Percentiles rank a stretch among this genome's conserved stretches.
Evolutionary conservation across 305 asterid species (phyloP).

Genomic region (Plantago lanceolata): DNA sequence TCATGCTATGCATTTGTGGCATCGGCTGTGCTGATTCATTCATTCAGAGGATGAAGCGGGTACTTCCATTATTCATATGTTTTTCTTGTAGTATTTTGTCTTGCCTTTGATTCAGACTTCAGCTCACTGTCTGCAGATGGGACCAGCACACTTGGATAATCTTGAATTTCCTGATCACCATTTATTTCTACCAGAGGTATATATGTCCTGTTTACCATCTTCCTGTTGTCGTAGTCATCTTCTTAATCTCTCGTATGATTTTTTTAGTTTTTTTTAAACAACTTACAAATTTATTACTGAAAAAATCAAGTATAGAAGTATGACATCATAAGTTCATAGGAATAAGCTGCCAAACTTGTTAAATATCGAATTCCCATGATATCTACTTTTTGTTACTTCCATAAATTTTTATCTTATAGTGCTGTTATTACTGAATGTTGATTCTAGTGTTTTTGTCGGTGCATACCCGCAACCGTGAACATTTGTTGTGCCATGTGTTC

Average conservation of each 20-base stretch:
- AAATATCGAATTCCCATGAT: no score
- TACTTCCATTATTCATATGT: conserved; percentile 14
- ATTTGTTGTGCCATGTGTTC: no score
- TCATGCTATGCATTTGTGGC: conserved; percentile 71
- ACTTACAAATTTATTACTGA: not conserved
- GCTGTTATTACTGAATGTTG: no score
- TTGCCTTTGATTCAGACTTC: not conserved
- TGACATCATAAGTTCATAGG: no score
- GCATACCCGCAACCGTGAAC: no score
- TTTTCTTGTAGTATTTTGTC: conserved; percentile 9
- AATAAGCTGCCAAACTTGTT: no score
- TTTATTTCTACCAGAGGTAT: conserved; percentile 53
- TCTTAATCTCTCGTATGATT: not conserved
- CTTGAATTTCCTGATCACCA: conserved; percentile 85
- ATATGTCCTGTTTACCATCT: not conserved
- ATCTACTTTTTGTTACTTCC: no score
- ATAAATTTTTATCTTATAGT: no score
- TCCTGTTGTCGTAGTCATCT: no score
- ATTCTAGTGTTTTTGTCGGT: no score
- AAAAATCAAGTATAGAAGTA: no score
- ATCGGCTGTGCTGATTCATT: conserved; percentile 79
- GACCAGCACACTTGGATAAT: conserved; percentile 59
- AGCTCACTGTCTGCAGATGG: conserved; percentile 56
- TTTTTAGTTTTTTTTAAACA: not conserved
- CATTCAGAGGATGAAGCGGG: conserved; percentile 54